A percentile compares a stretch with the other conserved stretches of the same genome.
These are phyloP conservation scores for Orychophragmus violaceus DNA, from an alignment of 345 rosid genomes.

Conservation along the genomic window DNA sequence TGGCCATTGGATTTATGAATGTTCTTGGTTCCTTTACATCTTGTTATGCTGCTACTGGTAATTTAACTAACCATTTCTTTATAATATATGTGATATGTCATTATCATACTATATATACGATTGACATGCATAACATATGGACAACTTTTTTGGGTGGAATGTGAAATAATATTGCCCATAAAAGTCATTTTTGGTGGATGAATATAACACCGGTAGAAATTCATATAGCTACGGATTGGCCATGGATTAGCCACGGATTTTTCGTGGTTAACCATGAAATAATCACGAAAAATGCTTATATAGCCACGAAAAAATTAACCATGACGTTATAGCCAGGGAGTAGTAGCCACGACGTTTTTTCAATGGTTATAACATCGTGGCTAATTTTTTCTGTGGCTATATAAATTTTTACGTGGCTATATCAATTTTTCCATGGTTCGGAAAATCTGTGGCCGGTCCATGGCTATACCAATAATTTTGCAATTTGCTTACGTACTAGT, in stretches of 20 bases:
- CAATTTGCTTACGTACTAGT: not conserved
- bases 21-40: slow-evolving; percentile 75
- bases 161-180: slow-evolving; percentile 1
- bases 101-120: not conserved
- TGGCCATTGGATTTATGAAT: slow-evolving; percentile 75
- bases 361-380: not conserved
- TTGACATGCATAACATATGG: not conserved
- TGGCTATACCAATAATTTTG: not conserved
- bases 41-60: slow-evolving; percentile 89
- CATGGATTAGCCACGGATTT: no score
- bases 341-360: no score
- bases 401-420: not conserved
- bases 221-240: no score
- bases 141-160: slow-evolving; percentile 18
- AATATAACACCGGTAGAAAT: no score
- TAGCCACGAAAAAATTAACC: no score
- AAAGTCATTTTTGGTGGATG: slow-evolving; percentile 19
- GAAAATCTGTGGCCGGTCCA: no score
- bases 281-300: no score
- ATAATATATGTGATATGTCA: not conserved
- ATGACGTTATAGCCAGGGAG: no score
- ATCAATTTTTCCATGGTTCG: no score
- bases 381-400: slow-evolving; percentile 10
- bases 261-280: no score
- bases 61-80: not conserved